Evolutionary conservation across 495 filamentous ascomycete species (phyloP).

Genomic region (Podospora pseudopauciseta): DNA sequence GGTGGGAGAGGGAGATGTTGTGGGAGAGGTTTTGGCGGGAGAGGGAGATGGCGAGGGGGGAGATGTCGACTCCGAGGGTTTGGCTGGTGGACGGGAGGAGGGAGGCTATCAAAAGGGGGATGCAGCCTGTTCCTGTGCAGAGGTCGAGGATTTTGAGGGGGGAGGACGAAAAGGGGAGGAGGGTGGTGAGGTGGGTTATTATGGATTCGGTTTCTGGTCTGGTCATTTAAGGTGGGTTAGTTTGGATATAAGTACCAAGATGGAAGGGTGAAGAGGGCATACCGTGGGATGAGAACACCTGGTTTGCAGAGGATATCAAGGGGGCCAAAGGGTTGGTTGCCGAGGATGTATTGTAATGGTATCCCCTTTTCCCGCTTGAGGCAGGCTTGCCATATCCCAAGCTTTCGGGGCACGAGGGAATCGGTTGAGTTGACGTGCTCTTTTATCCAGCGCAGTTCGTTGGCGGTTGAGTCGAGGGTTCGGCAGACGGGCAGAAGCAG

Average conservation of each 20-base stretch:
- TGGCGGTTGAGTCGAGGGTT: slow-evolving; percentile 59
- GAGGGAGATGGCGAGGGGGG: slow-evolving; percentile 55
- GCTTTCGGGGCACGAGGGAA: slow-evolving; percentile 14
- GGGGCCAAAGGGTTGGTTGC: slow-evolving; percentile 81
- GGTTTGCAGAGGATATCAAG: slow-evolving; percentile 71
- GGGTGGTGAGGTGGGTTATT: slow-evolving; percentile 52
- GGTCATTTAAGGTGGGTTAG: neutral
- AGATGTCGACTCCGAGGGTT: slow-evolving; percentile 58
- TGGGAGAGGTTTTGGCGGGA: slow-evolving; percentile 57
- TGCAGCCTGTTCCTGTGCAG: slow-evolving; percentile 89
- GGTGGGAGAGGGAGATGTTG: slow-evolving; percentile 46
- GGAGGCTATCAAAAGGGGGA: slow-evolving; percentile 67
- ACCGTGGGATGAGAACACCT: slow-evolving; percentile 85
- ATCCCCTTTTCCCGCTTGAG: slow-evolving; percentile 56
- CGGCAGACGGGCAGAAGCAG: slow-evolving; percentile 68
- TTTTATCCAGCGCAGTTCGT: slow-evolving; percentile 84
- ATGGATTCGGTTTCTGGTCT: slow-evolving; percentile 69
- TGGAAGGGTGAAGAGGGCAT: slow-evolving; percentile 4
- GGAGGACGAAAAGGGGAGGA: slow-evolving; percentile 32
- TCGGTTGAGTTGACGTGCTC: slow-evolving; percentile 44
- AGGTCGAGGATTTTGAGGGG: slow-evolving; percentile 62
- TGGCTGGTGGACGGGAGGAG: slow-evolving; percentile 40
- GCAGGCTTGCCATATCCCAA: slow-evolving; percentile 50
- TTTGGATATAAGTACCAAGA: neutral
- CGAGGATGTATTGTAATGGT: slow-evolving; percentile 87